Evolutionary conservation across 129 eudicot species (phyloP).

Genomic region (Flaveria sonorensis): DNA sequence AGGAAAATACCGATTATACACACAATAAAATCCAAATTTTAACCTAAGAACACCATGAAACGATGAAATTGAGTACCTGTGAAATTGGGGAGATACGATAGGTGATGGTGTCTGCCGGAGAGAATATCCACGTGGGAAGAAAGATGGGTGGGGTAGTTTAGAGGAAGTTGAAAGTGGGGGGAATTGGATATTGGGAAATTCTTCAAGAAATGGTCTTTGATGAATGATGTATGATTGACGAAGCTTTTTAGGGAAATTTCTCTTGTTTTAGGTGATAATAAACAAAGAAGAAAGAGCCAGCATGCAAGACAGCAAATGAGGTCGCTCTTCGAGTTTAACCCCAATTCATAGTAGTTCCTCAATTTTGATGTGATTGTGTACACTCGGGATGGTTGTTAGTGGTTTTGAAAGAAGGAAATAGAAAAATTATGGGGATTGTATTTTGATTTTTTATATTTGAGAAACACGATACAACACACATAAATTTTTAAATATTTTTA

Average conservation of each 20-base stretch:
- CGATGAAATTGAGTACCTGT: slow-evolving; percentile 20
- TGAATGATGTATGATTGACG: slow-evolving; percentile 11
- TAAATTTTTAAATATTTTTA: too few species aligned
- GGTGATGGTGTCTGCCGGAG: slow-evolving; percentile 20
- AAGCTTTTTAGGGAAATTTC: neutral
- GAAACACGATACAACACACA: too few species aligned
- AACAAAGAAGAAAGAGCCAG: slow-evolving; percentile 9
- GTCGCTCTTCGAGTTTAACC: too few species aligned
- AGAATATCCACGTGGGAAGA: slow-evolving; percentile 20
- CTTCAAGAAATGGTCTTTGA: slow-evolving; percentile 29
- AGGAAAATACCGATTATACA: neutral
- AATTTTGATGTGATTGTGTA: too few species aligned
- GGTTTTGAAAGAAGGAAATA: too few species aligned
- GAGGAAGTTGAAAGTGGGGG: slow-evolving; percentile 35
- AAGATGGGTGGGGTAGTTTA: neutral
- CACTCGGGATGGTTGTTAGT: too few species aligned
- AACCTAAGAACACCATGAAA: slow-evolving; percentile 4
- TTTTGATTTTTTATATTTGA: too few species aligned
- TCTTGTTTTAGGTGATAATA: neutral
- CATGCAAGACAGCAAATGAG: neutral
- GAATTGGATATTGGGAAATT: slow-evolving; percentile 24
- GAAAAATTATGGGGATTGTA: too few species aligned
- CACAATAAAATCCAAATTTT: neutral
- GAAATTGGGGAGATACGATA: slow-evolving; percentile 26
- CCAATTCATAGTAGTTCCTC: too few species aligned